phyloP scores from a whole-genome alignment of 2,329 filamentous ascomycete species.

The Neopestalotiopsis rosae region DNA sequence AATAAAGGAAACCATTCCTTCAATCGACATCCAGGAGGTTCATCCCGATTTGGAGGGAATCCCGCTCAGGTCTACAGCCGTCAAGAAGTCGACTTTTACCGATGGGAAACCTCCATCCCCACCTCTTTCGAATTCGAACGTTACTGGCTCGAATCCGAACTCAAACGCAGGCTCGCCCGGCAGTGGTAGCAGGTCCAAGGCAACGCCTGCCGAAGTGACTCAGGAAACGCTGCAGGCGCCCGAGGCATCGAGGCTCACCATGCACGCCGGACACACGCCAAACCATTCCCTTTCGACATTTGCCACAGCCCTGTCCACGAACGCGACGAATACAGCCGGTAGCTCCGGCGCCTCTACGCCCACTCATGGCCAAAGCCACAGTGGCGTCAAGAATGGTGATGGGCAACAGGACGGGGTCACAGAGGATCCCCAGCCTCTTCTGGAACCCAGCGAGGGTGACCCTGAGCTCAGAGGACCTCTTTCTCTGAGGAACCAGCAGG shows the following conservation, averaged over 20 bases:
- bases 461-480: slow-evolving; percentile 55
- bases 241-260: slow-evolving; percentile 58
- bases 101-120: slow-evolving; percentile 34
- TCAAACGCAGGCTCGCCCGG: slow-evolving; percentile 33
- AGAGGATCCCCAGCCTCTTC: slow-evolving; percentile 27
- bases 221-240: slow-evolving; percentile 52
- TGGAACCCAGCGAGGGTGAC: slow-evolving; percentile 50
- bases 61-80: slow-evolving; percentile 57
- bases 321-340: slow-evolving; percentile 42
- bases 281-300: slow-evolving; percentile 60
- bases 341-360: slow-evolving; percentile 48
- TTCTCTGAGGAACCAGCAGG: slow-evolving; percentile 60
- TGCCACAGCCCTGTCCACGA: slow-evolving; percentile 49
- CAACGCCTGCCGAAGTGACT: slow-evolving; percentile 47
- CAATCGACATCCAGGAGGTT: slow-evolving; percentile 63
- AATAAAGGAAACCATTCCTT: slow-evolving; percentile 44
- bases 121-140: slow-evolving; percentile 32
- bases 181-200: slow-evolving; percentile 24
- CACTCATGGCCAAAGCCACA: slow-evolving; percentile 26
- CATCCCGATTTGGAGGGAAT: slow-evolving; percentile 66
- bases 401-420: slow-evolving; percentile 18
- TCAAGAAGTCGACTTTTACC: slow-evolving; percentile 58
- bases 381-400: slow-evolving; percentile 25
- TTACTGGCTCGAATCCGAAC: slow-evolving; percentile 32
- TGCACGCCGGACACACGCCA: slow-evolving; percentile 69